phyloP scores from a whole-genome alignment of 129 eudicot genomes.

The carrot (Daucus carota) region DH1_v3.0 NC_030384.2:43680501-43681000 shows the following conservation, averaged over 20 bases:
- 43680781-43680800: background rate
- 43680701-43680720: background rate
- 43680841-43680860: background rate
- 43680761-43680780: conserved; percentile 13
- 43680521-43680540: conserved; percentile 5
- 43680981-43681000: conserved; percentile 33
- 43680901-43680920: conserved; percentile 5
- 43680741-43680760: background rate
- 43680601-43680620: background rate
- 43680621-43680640: background rate
- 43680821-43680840: background rate
- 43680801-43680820: background rate
- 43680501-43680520: background rate
- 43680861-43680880: background rate
- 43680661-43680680: conserved; percentile 17
- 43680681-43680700: conserved; percentile 18
- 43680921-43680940: conserved; percentile 31
- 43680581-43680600: background rate
- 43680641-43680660: conserved; percentile 16
- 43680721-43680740: background rate
- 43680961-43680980: conserved; percentile 11
- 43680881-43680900: background rate
- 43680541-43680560: background rate
- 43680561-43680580: background rate
- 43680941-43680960: conserved; percentile 19